Conservation (phyloP, 768 basidiomycete genomes). For the Crepidotus variabilis region DNA sequence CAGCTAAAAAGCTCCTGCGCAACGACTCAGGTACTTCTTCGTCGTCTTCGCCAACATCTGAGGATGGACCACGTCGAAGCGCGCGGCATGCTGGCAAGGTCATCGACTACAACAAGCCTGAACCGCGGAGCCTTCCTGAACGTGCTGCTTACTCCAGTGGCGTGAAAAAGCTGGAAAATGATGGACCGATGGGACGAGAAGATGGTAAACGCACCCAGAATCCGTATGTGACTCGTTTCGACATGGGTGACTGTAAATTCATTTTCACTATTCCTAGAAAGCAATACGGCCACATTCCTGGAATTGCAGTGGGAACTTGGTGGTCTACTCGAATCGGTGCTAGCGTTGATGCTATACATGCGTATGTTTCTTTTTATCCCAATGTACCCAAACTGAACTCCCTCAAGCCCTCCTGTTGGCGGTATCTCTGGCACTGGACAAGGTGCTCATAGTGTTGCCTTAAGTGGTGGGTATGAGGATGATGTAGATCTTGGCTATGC, state of each 20-base stretch:
- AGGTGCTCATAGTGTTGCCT: conserved; percentile 82
- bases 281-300: conserved; percentile 77
- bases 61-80: conserved; percentile 54
- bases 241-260: neutral
- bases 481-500: conserved; percentile 80
- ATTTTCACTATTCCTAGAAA: conserved; percentile 45
- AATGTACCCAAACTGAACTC: too few relatives aligned
- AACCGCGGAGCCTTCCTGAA: conserved; percentile 25
- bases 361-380: conserved; percentile 53
- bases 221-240: conserved; percentile 43
- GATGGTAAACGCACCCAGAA: conserved; percentile 35
- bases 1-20: neutral
- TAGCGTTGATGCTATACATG: conserved; percentile 77
- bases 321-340: conserved; percentile 74
- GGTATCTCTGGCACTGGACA: conserved; percentile 67
- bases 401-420: conserved; percentile 83
- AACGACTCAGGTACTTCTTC: conserved; percentile 20
- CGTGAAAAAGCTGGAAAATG: conserved; percentile 30
- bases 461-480: conserved; percentile 88
- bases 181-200: conserved; percentile 33
- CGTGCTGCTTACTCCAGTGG: conserved; percentile 37
- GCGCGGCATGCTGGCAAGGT: conserved; percentile 57
- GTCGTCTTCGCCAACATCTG: conserved; percentile 21
- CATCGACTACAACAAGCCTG: conserved; percentile 51
- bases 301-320: conserved; percentile 74